Percentiles rank a stretch among this genome's conserved stretches.
phyloP scores from a whole-genome alignment of 768 basidiomycete genomes.

The Phallus indusiatus region DNA sequence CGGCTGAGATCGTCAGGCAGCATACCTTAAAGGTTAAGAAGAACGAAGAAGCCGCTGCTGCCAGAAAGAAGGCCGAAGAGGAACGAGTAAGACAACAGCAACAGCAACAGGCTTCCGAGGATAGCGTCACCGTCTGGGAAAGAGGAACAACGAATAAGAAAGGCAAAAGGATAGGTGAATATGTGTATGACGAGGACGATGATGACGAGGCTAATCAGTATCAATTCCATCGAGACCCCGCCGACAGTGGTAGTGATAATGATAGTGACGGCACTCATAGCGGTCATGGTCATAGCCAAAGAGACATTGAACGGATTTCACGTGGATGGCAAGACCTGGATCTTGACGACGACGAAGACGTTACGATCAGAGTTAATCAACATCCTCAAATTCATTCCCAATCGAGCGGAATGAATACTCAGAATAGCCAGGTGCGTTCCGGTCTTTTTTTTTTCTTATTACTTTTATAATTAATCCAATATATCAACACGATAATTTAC shows the following conservation, averaged over 20 bases:
- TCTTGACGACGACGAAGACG: conserved; percentile 56
- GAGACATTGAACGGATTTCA: conserved; percentile 19
- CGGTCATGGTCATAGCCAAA: conserved; percentile 15
- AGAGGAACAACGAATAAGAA: conserved; percentile 63
- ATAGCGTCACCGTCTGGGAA: conserved; percentile 47
- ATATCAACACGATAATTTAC: not conserved
- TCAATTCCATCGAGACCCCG: not conserved
- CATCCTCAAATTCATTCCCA: not conserved
- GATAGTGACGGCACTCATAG: conserved; percentile 46
- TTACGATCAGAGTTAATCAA: conserved; percentile 56
- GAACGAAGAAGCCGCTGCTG: conserved; percentile 70
- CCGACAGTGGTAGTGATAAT: conserved; percentile 30
- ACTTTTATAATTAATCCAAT: not conserved
- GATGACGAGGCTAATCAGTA: conserved; percentile 20
- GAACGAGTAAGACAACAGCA: conserved; percentile 28
- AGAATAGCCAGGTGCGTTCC: not conserved
- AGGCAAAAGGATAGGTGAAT: conserved; percentile 56
- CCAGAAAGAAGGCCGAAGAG: conserved; percentile 42
- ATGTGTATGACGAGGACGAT: conserved; percentile 61
- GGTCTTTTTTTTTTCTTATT: too few species aligned
- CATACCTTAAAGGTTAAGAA: conserved; percentile 71
- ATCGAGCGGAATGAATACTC: not conserved
- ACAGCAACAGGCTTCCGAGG: conserved; percentile 18
- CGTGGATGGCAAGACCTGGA: conserved; percentile 35
- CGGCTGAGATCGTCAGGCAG: conserved; percentile 81